Evolutionary conservation across 495 filamentous ascomycete genomes (phyloP).

Genomic region (Penicillium coffeae): DNA sequence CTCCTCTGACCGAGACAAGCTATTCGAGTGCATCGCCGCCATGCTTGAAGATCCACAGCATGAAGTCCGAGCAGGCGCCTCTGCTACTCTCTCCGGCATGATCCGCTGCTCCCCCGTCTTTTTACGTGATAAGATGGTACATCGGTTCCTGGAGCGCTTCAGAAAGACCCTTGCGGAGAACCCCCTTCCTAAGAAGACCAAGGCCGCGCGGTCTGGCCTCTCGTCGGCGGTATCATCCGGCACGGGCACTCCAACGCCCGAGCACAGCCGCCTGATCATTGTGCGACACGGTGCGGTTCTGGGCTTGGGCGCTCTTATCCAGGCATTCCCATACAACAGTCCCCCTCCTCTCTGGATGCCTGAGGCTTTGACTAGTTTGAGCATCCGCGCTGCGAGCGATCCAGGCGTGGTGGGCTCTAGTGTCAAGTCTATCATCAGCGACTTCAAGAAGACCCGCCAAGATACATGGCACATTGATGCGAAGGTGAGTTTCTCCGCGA

Average conservation of each 20-base stretch:
- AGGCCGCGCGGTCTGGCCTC: constrained; percentile 30
- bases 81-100: constrained; percentile 92
- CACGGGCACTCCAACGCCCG: constrained; percentile 74
- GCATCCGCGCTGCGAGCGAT: constrained; percentile 78
- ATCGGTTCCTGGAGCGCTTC: constrained; percentile 73
- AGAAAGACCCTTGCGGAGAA: constrained; percentile 70
- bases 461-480: constrained; percentile 98
- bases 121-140: constrained; percentile 72
- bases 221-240: constrained; percentile 51
- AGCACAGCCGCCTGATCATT: constrained; percentile 75
- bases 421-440: constrained; percentile 90
- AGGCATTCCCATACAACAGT: constrained; percentile 95
- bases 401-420: constrained; percentile 93
- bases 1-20: constrained; percentile 64
- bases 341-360: constrained; percentile 94
- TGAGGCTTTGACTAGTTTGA: constrained; percentile 82
- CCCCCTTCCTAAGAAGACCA: constrained; percentile 75
- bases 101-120: constrained; percentile 89
- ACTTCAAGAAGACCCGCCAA: constrained; percentile 99
- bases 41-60: constrained; percentile 93
- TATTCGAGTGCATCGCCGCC: constrained; percentile 85
- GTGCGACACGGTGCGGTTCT: constrained; percentile 86
- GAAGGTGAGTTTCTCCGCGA: constrained; percentile 68
- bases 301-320: constrained; percentile 83
- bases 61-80: constrained; percentile 91